Conservation (phyloP, 257 asterid species). For the Fraxinus quadrangulata region DNA sequence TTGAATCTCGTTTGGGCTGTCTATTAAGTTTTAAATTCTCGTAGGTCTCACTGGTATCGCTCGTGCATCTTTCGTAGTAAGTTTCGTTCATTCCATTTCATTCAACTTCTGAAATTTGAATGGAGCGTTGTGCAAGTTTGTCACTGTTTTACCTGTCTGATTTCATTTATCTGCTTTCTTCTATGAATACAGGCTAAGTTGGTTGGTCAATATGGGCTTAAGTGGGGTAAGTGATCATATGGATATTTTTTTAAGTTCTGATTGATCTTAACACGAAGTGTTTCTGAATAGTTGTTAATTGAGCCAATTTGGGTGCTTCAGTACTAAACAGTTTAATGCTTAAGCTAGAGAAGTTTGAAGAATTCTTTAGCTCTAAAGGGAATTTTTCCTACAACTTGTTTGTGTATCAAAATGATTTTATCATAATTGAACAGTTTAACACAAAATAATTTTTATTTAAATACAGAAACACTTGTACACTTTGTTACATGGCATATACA, state of each 20-base stretch:
- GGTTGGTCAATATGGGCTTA: constrained; percentile 56
- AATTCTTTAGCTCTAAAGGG: background rate
- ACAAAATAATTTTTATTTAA: background rate
- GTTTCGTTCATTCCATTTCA: constrained; percentile 15
- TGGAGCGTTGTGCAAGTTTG: background rate
- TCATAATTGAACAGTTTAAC: background rate
- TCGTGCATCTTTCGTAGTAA: constrained; percentile 60
- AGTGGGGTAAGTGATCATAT: constrained; percentile 57
- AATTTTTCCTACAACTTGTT: background rate
- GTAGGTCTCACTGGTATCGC: constrained; percentile 63
- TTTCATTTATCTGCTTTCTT: constrained; percentile 7
- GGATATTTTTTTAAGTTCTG: background rate
- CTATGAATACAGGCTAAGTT: constrained; percentile 58
- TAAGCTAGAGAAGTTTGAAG: background rate
- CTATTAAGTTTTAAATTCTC: constrained; percentile 18
- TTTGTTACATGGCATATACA: background rate
- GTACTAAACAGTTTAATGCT: background rate
- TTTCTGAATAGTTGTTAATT: background rate
- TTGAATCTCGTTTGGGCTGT: constrained; percentile 4
- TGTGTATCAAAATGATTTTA: background rate
- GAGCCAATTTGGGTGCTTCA: background rate
- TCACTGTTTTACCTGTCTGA: background rate
- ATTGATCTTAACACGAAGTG: background rate
- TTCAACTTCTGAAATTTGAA: background rate
- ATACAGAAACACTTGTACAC: background rate